These are phyloP conservation scores for Cicer bijugum DNA, from an alignment of 306 rosid genomes.

Conservation along the genomic window DNA sequence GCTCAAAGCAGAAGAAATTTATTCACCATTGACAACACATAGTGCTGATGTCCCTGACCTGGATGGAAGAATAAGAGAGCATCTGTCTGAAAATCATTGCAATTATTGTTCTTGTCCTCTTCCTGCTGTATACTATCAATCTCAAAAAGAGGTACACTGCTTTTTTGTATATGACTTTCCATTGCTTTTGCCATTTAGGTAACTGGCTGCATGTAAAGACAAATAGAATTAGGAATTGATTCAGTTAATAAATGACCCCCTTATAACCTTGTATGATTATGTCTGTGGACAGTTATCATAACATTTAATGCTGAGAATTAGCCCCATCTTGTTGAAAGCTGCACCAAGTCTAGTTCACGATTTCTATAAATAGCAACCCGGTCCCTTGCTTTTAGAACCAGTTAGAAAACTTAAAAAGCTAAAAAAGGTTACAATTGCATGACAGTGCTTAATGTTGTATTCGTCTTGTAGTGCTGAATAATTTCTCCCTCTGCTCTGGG, in stretches of 20 bases:
- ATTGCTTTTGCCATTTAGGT: conserved; percentile 29
- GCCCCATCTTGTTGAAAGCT: not conserved
- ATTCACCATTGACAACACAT: conserved; percentile 53
- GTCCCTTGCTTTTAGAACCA: conserved; percentile 25
- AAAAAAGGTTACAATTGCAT: conserved; percentile 25
- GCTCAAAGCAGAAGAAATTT: conserved; percentile 75
- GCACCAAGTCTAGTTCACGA: conserved; percentile 9
- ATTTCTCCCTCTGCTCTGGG: conserved; percentile 21
- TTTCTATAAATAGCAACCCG: conserved; percentile 21
- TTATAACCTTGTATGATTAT: conserved; percentile 18
- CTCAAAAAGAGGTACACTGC: conserved; percentile 86
- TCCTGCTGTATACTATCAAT: conserved; percentile 78
- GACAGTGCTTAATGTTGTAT: conserved; percentile 22
- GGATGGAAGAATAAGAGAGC: conserved; percentile 87
- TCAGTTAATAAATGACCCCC: conserved; percentile 31
- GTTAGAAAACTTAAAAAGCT: conserved; percentile 13
- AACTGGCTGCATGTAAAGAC: conserved; percentile 35
- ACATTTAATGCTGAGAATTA: conserved; percentile 31
- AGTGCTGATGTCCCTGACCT: conserved; percentile 62
- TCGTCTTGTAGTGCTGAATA: conserved; percentile 9
- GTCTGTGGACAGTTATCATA: conserved; percentile 8
- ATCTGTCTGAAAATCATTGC: conserved; percentile 88
- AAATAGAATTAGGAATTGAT: conserved; percentile 33
- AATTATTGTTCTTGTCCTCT: conserved; percentile 79
- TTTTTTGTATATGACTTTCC: conserved; percentile 23